These are phyloP conservation scores for Petrea volubilis DNA, from an alignment of 257 asterid genomes.

Conservation along the genomic window DNA sequence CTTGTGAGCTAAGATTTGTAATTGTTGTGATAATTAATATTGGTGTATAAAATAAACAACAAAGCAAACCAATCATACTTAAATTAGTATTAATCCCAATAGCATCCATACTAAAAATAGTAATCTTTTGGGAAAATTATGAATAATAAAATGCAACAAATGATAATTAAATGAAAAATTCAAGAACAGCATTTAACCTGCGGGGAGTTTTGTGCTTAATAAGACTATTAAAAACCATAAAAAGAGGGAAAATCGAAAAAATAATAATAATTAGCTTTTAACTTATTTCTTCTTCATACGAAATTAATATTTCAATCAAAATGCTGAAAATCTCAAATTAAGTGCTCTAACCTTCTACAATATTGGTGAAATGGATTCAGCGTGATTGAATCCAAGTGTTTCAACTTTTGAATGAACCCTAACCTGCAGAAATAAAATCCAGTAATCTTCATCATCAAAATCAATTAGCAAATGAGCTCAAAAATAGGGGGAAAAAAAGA, in stretches of 20 bases:
- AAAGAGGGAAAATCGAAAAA: background rate
- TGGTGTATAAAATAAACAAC: background rate
- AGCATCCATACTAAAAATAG: background rate
- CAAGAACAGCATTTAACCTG: background rate
- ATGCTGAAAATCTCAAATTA: background rate
- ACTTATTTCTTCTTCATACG: background rate
- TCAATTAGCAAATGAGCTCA: background rate
- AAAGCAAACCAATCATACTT: background rate
- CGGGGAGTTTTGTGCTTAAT: background rate
- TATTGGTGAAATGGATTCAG: background rate
- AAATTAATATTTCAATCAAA: background rate
- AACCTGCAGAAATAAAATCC: background rate
- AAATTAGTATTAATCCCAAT: background rate
- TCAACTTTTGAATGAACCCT: constrained; percentile 18
- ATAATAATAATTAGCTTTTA: background rate
- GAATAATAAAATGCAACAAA: too few species aligned
- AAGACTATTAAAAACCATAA: background rate
- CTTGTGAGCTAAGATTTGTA: background rate
- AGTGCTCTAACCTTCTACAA: constrained; percentile 6
- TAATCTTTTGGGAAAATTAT: background rate
- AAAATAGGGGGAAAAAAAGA: background rate
- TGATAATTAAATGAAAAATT: background rate
- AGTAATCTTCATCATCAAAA: background rate
- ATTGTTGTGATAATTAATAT: background rate
- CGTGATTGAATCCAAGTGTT: background rate